Percentiles rank a stretch among this genome's conserved stretches.
phyloP scores from a whole-genome alignment of 345 rosid species.

The Psidium guajava region DNA sequence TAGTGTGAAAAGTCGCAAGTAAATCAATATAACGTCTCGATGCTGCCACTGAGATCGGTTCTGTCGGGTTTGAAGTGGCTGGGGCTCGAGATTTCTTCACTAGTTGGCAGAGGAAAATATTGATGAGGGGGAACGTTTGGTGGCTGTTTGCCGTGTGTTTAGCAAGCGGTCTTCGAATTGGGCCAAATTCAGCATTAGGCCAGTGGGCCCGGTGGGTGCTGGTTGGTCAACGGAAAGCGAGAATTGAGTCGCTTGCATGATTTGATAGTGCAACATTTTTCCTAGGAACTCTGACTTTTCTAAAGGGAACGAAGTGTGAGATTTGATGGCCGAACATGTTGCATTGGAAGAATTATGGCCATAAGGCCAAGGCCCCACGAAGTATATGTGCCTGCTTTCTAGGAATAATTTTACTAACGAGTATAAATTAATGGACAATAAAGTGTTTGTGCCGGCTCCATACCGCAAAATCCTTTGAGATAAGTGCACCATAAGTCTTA shows the following conservation, averaged over 20 bases:
- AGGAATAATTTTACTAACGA: not conserved
- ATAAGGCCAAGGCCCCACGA: too few relatives aligned
- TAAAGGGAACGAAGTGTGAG: not conserved
- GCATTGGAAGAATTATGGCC: not conserved
- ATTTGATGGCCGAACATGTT: not conserved
- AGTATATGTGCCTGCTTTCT: too few relatives aligned
- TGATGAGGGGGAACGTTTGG: not conserved
- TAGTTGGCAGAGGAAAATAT: not conserved
- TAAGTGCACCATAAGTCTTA: too few relatives aligned
- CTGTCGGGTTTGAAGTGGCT: not conserved
- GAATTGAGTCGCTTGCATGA: not conserved
- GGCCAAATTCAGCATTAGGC: not conserved
- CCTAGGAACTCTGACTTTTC: not conserved
- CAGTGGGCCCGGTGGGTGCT: not conserved
- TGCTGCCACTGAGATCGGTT: not conserved
- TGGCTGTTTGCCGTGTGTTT: not conserved
- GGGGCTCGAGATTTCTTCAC: not conserved
- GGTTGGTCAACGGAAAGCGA: not conserved
- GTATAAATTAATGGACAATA: too few relatives aligned
- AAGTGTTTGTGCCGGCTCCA: too few relatives aligned
- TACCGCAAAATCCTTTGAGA: too few relatives aligned
- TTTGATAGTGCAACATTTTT: not conserved
- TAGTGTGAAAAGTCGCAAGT: not conserved
- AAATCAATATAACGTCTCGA: fast-evolving
- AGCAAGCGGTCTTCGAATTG: not conserved